Base-by-base conservation (phyloP, 202 grass and related monocot genomes). In the Dendrocalamus latiflorus region DNA sequence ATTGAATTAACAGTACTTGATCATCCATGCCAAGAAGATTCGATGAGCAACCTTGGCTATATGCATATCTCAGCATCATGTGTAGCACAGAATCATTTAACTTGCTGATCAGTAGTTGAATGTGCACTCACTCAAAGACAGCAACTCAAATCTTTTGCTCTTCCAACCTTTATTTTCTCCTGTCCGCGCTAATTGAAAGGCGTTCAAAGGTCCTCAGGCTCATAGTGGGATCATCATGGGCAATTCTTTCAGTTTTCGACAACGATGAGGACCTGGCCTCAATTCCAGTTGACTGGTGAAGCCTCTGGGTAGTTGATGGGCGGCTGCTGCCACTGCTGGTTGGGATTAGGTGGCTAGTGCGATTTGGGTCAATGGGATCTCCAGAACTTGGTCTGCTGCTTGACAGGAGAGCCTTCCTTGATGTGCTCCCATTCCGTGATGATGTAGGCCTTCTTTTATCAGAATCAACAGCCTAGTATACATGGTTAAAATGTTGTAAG, bases 131-230 rank as follows among this genome's bases (percentile, higher is more conserved):
- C 84, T 36, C 18, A 22, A 22, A n/a, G 48, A 49, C 39, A 88
- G 67, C 44, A 69, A 63, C 79, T 70, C 51, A 20, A 10, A 79
- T 62, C 43, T 28, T 83, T 68, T 69, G 62, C 79, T 79, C 75
- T 62, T 63, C 22, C 21, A 74, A 62, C 45, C 25, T 77, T 89
- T 51, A 94, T 85, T 91, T 94, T 73, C 86, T 91, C 81, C 84
- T 87, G 56, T 94, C 92, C 16, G 86, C 84, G 43, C 88, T 97
- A 77, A 97, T 89, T 76, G 94, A 89, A 80, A 94, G 94, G 75
- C 93, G 86, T 73, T 94, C 94, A 54, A 97, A 90, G 74, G 85
- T 86, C 76, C 92, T 81, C 14, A 62, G 26, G 26, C 6, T 33
- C 38, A 88, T 42, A 33, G 81, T 81, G 72, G 88, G 75, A 30